Evolutionary conservation across 2,329 filamentous ascomycete species (phyloP), one percentile per base, ranked within the genome.

Genomic region (Fusarium brachygibbosum): DNA sequence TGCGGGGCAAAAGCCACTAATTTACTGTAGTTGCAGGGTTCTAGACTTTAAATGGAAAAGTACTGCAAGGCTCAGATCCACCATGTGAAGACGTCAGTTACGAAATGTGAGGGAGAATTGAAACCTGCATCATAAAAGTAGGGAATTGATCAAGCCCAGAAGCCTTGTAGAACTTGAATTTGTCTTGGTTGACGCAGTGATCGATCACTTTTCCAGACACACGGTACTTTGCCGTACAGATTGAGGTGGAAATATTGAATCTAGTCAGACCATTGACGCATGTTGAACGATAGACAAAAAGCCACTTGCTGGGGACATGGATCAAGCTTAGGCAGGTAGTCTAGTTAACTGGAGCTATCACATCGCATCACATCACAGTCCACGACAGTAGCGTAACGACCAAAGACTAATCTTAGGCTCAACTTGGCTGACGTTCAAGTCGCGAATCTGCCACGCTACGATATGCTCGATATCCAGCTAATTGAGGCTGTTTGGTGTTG

Each of bases 1-100:
- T 71, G 69, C 69, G 69, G 69, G 69, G 65, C 68, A 64, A 34
- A 54, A 40, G 32, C 23, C 46, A 38, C 65, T 66, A 66, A 49
- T 25, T 41, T 23, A 17, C 23, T 40, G n/a, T 28, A 29, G 34
- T 40, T 40, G 34, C 48, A 51, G 32, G 48, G 34, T 9, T 8
- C 46, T 65, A 66, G 54, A 29, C 60, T 51, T 62, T 59, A 69
- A 61, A 64, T 56, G 65, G 69, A 56, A 56, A 66, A 63, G 48
- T 28, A 13, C 25, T 56, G 41, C 53, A 59, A 69, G 53, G 63
- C 40, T 51, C 41, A 49, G 40, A 59, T 31, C 32, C 54, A 38
- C 58, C 44, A 56, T 34, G 37, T 35, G 29, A 66, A 48, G 41
- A 70, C 66, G 68, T 70, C 68, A 70, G 63, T 54, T 46, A 55